phyloP scores from a whole-genome alignment of 2,329 filamentous ascomycete species.

The Dothideomycetes sp. region DNA sequence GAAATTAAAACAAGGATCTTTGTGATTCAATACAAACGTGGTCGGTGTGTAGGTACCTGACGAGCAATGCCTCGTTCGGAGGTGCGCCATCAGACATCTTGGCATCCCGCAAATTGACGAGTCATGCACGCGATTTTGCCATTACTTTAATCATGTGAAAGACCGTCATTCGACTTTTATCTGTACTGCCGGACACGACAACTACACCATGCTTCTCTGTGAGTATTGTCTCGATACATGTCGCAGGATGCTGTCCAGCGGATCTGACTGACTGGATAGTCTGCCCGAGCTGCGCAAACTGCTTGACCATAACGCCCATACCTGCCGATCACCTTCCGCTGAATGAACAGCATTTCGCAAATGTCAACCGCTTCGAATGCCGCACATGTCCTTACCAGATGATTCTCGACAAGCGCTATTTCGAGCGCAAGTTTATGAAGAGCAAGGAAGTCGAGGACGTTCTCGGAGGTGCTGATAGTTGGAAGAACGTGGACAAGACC shows the following conservation, averaged over 20 bases:
- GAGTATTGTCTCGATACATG: too few species aligned
- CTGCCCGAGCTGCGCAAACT: slow-evolving; percentile 76
- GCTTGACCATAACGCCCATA: slow-evolving; percentile 58
- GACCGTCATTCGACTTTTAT: background rate
- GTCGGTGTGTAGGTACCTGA: background rate
- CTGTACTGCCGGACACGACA: background rate
- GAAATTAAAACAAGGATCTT: too few species aligned
- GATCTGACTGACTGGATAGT: slow-evolving; percentile 35
- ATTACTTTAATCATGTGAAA: background rate
- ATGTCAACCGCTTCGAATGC: slow-evolving; percentile 79
- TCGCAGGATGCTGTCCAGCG: too few species aligned
- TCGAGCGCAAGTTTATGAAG: slow-evolving; percentile 68
- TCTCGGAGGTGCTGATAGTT: slow-evolving; percentile 76
- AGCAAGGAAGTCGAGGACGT: slow-evolving; percentile 83
- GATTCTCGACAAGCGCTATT: slow-evolving; percentile 67
- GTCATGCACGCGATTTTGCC: background rate
- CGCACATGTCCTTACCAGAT: slow-evolving; percentile 91
- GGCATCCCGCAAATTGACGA: background rate
- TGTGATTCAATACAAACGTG: too few species aligned
- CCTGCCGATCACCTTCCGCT: slow-evolving; percentile 25
- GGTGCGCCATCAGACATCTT: background rate
- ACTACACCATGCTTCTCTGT: slow-evolving; percentile 55
- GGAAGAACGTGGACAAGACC: slow-evolving; percentile 84
- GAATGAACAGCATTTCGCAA: slow-evolving; percentile 26
- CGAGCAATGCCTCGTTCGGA: background rate